Evolutionary conservation across 1,284 basidiomycete species (phyloP).

Genomic region (Cutaneotrichosporon spelunceum): DNA sequence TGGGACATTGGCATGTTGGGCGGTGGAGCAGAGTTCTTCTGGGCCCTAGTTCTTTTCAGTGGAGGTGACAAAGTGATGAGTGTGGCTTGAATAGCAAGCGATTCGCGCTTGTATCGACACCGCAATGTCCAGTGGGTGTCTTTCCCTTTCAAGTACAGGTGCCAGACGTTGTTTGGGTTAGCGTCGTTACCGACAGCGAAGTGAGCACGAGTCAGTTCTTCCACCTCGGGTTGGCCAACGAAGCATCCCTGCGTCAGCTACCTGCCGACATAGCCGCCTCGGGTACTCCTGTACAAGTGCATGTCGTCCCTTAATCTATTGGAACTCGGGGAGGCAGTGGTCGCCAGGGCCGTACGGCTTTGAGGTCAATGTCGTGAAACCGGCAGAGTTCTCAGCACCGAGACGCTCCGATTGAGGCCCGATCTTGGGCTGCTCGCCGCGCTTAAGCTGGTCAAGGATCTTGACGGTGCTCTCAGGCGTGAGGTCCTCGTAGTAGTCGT

Average conservation of each 20-base stretch:
- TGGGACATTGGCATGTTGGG: not conserved
- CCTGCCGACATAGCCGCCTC: not conserved
- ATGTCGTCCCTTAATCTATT: slow-evolving; percentile 54
- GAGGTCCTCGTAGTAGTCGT: slow-evolving; percentile 98
- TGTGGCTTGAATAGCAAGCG: not conserved
- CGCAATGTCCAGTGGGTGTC: no score
- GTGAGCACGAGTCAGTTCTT: not conserved
- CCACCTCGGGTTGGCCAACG: not conserved
- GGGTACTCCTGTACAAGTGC: slow-evolving; percentile 11
- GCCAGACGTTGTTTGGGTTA: not conserved
- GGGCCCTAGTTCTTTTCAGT: not conserved
- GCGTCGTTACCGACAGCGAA: not conserved
- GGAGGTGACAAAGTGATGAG: not conserved
- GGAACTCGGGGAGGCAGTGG: slow-evolving; percentile 81
- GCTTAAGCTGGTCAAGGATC: slow-evolving; percentile 77
- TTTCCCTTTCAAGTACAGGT: no score
- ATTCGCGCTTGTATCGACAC: not conserved
- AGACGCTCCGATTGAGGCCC: slow-evolving; percentile 85
- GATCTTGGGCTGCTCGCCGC: slow-evolving; percentile 81
- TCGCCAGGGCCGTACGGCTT: slow-evolving; percentile 96
- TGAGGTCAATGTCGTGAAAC: slow-evolving; percentile 74
- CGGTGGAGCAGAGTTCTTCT: not conserved
- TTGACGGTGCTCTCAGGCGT: slow-evolving; percentile 87
- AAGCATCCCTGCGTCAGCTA: not conserved
- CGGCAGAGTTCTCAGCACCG: slow-evolving; percentile 86